Percentiles rank a stretch among this genome's conserved stretches.
Conservation (phyloP, 345 rosid genomes). For the Acer saccharum region DNA sequence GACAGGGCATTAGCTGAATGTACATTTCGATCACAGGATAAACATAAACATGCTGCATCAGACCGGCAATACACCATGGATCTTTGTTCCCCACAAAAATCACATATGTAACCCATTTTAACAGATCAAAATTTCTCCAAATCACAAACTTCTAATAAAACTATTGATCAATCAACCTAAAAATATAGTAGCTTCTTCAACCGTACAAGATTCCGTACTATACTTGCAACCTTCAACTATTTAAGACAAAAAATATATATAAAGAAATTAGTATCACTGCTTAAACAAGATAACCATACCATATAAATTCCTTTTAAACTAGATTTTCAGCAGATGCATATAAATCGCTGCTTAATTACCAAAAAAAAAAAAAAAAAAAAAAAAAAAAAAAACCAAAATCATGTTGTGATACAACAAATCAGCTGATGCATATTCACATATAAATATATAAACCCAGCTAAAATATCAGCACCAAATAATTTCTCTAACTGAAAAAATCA, state of each 20-base stretch:
- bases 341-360: not conserved
- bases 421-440: not conserved
- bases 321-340: not conserved
- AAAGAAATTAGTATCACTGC: not conserved
- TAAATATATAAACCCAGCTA: not conserved
- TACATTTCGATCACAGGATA: conserved; percentile 91
- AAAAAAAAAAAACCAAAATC: not conserved
- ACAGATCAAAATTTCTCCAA: conserved; percentile 23
- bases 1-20: conserved; percentile 97
- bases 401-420: not conserved
- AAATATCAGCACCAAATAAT: not conserved
- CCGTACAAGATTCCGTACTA: conserved; percentile 9
- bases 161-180: conserved; percentile 20
- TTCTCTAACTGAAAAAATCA: not conserved
- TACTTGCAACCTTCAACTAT: conserved; percentile 26
- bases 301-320: not conserved
- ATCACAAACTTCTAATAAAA: conserved; percentile 20
- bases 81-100: conserved; percentile 90
- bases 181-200: conserved; percentile 25
- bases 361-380: not conserved
- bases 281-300: not conserved
- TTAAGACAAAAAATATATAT: not conserved
- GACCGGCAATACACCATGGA: conserved; percentile 93
- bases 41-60: conserved; percentile 91
- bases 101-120: conserved; percentile 89